Base-by-base conservation (phyloP, 352 stramenopile genomes). In the Globisporangium heterothallicum region DNA sequence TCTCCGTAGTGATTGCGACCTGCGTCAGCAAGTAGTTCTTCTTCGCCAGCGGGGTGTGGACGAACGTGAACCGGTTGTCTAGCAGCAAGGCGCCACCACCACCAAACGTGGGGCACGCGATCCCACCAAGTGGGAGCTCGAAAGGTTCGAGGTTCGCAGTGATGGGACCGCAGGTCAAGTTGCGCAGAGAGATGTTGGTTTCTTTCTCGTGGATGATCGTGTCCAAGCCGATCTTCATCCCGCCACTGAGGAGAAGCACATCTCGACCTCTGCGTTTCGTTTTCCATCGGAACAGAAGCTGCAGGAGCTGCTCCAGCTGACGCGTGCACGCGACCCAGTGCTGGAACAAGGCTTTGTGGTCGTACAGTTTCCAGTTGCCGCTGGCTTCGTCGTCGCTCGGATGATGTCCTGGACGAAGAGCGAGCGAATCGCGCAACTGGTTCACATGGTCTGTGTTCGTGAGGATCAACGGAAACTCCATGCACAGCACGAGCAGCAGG, bases 281-380 rank as follows among this genome's bases (percentile, higher is more conserved):
- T 32, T 92, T 92, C 81, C 81, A 92, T 9, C 74, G 71, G 41
- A 92, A 92, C 13, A 92, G 48, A 3, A 92, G 46, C 22, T 74
- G 58, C 9, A 92, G 42, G 2, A 92, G 61, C 57, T 88, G 76
- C 56, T 89, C 78, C 1, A 92, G 55, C 42, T 89, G 78, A 0
- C 71, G 62, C 4, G 73, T 77, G 34, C 81, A 92, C 9, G 61
- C 72, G 6, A 88, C 58, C 78, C 78, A 92, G 45, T 92, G 81
- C 48, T 88, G 78, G 18, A 43, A 45, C 22, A 86, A 12, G 8
- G 63, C 42, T 16, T 53, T 51, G n/a, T 76, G 63, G 60, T 90
- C 77, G 58, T 92, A 92, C 6, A 85, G 49, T 19, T 62, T 65
- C 66, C 73, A 79, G 2, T 6, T 35, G 5, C 59, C 49, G 1